A percentile compares a stretch with the other conserved stretches of the same genome.
phyloP scores from a whole-genome alignment of 148 eudicot species.

The Diospyros lotus region DNA sequence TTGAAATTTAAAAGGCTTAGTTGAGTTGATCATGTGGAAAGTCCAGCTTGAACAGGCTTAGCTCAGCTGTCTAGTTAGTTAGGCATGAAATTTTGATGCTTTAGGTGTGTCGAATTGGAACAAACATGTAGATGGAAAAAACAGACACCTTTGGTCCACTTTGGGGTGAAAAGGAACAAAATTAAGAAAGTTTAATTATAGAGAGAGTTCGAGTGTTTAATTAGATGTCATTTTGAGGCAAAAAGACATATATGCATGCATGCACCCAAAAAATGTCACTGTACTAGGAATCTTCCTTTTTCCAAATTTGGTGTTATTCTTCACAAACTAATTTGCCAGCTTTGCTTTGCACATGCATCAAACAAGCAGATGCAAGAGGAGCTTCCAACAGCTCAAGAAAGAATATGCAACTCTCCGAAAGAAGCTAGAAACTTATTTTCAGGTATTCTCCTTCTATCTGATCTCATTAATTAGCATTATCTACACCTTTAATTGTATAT shows the following conservation, averaged over 20 bases:
- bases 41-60: too few relatives aligned
- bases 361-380: conserved; percentile 62
- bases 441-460: conserved; percentile 32
- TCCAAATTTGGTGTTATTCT: not conserved
- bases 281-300: not conserved
- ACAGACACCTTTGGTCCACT: too few relatives aligned
- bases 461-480: not conserved
- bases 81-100: too few relatives aligned
- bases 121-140: too few relatives aligned
- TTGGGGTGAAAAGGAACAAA: too few relatives aligned
- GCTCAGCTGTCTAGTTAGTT: too few relatives aligned
- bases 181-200: too few relatives aligned
- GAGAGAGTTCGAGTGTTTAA: too few relatives aligned
- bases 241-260: not conserved
- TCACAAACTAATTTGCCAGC: not conserved
- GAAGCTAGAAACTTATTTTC: conserved; percentile 84
- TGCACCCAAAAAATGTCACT: not conserved
- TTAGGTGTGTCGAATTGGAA: too few relatives aligned
- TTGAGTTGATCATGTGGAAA: too few relatives aligned
- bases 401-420: conserved; percentile 66
- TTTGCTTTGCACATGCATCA: conserved; percentile 1
- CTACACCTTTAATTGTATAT: not conserved
- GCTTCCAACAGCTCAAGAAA: conserved; percentile 72
- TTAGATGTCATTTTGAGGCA: not conserved
- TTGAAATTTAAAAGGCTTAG: too few relatives aligned